phyloP scores from a whole-genome alignment of 768 basidiomycete genomes.

The Russula foetens region DNA sequence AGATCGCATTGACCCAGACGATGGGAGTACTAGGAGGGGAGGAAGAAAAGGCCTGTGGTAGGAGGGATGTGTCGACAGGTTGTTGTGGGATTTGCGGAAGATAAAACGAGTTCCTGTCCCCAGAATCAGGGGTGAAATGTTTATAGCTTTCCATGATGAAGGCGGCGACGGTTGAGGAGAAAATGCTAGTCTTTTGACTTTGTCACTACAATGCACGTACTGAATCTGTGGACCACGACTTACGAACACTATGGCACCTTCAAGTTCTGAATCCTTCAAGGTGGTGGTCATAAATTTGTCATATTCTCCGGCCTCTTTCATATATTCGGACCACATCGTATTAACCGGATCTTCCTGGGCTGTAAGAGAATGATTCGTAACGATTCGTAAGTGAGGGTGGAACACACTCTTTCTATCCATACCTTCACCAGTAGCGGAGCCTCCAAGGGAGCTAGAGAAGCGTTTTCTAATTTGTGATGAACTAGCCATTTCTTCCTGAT shows the following conservation, averaged over 20 bases:
- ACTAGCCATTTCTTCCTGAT: too few species aligned
- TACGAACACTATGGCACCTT: constrained; percentile 7
- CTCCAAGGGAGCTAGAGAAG: too few species aligned
- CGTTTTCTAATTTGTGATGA: too few species aligned
- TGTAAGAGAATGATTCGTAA: too few species aligned
- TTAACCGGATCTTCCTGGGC: background rate
- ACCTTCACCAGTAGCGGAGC: too few species aligned
- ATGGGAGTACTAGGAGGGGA: background rate
- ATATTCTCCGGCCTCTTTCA: constrained; percentile 4
- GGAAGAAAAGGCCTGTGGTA: background rate
- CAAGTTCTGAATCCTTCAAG: constrained; percentile 12
- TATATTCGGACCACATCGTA: constrained; percentile 7
- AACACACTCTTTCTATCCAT: too few species aligned
- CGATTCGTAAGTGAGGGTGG: too few species aligned
- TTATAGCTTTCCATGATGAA: constrained; percentile 19
- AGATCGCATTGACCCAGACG: constrained; percentile 13
- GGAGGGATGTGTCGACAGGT: too few species aligned
- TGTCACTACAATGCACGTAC: background rate
- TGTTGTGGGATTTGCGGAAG: too few species aligned
- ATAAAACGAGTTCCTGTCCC: background rate
- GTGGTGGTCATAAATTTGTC: background rate
- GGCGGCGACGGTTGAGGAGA: constrained; percentile 18
- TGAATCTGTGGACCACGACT: background rate
- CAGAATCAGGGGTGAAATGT: constrained; percentile 8
- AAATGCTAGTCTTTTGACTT: constrained; percentile 18